Percentiles rank a stretch among this genome's conserved stretches.
phyloP scores from a whole-genome alignment of 148 eudicot species.

The Chenopodium album region DNA sequence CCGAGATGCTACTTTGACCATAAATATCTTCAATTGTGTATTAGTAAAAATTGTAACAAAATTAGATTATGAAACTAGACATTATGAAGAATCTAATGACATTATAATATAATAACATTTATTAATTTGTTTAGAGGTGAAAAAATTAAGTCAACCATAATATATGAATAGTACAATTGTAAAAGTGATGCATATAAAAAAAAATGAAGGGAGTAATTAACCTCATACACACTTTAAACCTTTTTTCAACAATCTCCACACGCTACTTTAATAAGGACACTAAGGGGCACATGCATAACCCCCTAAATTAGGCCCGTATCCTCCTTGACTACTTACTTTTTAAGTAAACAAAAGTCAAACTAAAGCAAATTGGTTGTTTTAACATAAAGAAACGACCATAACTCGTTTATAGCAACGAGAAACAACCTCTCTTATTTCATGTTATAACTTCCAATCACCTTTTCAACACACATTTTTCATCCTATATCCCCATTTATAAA shows the following conservation, averaged over 20 bases:
- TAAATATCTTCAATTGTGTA: no score
- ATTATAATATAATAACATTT: no score
- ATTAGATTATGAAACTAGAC: no score
- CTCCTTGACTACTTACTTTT: neutral
- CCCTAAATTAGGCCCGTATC: slow-evolving; percentile 18
- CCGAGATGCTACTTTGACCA: no score
- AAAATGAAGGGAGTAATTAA: no score
- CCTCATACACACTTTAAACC: no score
- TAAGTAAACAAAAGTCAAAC: slow-evolving; percentile 13
- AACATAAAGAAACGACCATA: slow-evolving; percentile 25
- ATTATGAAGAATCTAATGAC: no score
- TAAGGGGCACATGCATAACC: slow-evolving; percentile 1
- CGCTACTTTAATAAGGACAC: neutral
- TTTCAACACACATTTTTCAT: slow-evolving; percentile 14
- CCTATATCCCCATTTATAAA: neutral
- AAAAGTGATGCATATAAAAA: no score
- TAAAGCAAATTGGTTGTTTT: slow-evolving; percentile 17
- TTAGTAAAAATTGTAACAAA: no score
- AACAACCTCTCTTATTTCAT: slow-evolving; percentile 12
- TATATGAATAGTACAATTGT: no score
- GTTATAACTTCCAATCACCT: slow-evolving; percentile 16
- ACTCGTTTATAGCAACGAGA: slow-evolving; percentile 28
- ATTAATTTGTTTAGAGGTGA: no score
- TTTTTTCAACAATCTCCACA: neutral
- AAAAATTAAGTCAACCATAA: no score